These are phyloP conservation scores for Melaleuca alternifolia DNA, from an alignment of 345 rosid species.

Conservation along the genomic window DNA sequence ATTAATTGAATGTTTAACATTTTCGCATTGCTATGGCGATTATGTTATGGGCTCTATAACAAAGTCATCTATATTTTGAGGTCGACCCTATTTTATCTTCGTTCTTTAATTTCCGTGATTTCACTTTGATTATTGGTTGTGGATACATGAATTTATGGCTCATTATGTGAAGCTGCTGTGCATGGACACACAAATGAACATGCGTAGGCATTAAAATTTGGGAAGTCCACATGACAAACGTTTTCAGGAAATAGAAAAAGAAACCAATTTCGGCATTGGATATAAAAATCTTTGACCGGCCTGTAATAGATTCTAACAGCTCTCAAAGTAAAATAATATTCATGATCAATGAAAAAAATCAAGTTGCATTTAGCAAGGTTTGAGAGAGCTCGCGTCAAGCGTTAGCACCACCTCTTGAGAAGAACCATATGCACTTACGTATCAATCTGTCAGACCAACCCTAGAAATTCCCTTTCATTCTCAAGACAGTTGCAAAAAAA, in stretches of 20 bases:
- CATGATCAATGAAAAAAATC: not conserved
- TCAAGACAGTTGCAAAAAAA: not conserved
- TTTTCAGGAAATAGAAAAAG: not conserved
- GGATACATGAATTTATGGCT: not conserved
- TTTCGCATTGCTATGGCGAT: not conserved
- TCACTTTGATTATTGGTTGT: not conserved
- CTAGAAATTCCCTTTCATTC: not conserved
- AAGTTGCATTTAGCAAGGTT: not conserved
- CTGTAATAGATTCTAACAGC: not conserved
- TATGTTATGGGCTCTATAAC: not conserved
- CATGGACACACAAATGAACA: not conserved
- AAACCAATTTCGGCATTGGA: not conserved
- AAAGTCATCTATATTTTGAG: not conserved
- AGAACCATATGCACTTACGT: not conserved
- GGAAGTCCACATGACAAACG: not conserved
- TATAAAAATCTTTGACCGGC: not conserved
- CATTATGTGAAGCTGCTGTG: not conserved
- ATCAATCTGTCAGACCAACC: not conserved
- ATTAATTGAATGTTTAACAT: not conserved
- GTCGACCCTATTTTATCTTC: not conserved
- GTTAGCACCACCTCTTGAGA: not conserved
- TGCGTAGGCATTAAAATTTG: not conserved
- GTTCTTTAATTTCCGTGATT: not conserved
- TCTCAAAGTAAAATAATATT: not conserved
- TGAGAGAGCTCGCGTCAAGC: not conserved